phyloP scores from a whole-genome alignment of 768 basidiomycete genomes.

The Crassisporium funariophilum region DNA sequence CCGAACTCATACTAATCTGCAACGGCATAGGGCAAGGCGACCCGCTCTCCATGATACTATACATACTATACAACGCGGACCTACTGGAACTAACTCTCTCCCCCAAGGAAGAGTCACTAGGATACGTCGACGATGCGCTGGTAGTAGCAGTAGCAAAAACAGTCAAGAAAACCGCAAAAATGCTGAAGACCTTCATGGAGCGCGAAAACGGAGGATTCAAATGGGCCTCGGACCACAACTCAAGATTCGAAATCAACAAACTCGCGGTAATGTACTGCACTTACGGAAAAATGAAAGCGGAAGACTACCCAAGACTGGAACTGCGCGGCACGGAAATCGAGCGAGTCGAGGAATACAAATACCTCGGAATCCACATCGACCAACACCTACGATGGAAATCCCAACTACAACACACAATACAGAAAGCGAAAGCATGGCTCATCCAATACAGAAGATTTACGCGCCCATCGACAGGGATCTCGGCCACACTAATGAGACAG shows the following conservation, averaged over 20 bases:
- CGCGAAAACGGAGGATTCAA: conserved; percentile 15
- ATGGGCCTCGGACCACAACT: conserved; percentile 27
- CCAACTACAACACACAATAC: conserved; percentile 10
- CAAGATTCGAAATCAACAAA: conserved; percentile 17
- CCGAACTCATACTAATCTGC: conserved; percentile 5
- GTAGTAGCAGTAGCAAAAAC: conserved; percentile 22
- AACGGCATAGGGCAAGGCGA: conserved; percentile 25
- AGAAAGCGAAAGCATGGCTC: conserved; percentile 2
- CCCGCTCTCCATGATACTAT: conserved; percentile 21
- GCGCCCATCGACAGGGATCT: neutral
- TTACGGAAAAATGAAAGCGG: neutral
- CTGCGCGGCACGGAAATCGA: neutral
- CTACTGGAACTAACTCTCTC: conserved; percentile 15
- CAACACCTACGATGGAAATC: conserved; percentile 16
- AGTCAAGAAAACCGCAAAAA: conserved; percentile 17
- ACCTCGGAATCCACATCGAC: conserved; percentile 18
- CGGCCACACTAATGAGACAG: neutral
- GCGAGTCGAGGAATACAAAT: conserved; percentile 8
- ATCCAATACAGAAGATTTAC: neutral
- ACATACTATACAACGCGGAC: conserved; percentile 18
- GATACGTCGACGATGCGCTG: conserved; percentile 31
- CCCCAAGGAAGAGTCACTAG: conserved; percentile 3
- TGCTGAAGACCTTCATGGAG: neutral
- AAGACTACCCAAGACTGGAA: neutral
- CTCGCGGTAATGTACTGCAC: conserved; percentile 22